Conservation (phyloP, 179 eudicot species). For the Patellifolia procumbens region DNA sequence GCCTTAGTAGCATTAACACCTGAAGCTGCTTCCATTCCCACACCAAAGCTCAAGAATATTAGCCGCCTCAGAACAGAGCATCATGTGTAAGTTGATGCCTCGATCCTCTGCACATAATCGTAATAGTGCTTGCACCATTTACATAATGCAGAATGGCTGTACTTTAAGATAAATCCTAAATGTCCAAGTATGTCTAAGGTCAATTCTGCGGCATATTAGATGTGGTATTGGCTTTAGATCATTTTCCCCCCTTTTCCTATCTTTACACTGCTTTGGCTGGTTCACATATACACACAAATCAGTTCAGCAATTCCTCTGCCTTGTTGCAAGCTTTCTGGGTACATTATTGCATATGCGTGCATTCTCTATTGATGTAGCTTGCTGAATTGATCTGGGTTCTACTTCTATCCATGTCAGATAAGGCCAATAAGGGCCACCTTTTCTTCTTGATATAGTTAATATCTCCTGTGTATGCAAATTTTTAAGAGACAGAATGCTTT, state of each 20-base stretch:
- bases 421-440: too few relatives aligned
- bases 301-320: background rate
- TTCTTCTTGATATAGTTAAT: too few relatives aligned
- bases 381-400: background rate
- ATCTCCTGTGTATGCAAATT: background rate
- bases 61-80: conserved; percentile 67
- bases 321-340: conserved; percentile 1
- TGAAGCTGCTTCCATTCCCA: conserved; percentile 63
- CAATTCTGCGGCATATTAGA: background rate
- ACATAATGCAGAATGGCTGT: background rate
- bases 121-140: background rate
- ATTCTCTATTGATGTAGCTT: background rate
- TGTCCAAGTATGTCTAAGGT: background rate
- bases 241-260: background rate
- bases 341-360: background rate
- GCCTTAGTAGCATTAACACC: conserved; percentile 56
- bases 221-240: background rate
- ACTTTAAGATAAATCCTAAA: background rate
- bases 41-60: conserved; percentile 65
- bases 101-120: background rate
- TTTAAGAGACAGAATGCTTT: conserved; percentile 3
- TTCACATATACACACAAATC: background rate
- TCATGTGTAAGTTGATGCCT: conserved; percentile 57
- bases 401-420: too few relatives aligned
- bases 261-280: background rate